These are phyloP conservation scores for Pestalotiopsis sp. DNA, from an alignment of 2,329 filamentous ascomycete genomes.

Conservation along the genomic window DNA sequence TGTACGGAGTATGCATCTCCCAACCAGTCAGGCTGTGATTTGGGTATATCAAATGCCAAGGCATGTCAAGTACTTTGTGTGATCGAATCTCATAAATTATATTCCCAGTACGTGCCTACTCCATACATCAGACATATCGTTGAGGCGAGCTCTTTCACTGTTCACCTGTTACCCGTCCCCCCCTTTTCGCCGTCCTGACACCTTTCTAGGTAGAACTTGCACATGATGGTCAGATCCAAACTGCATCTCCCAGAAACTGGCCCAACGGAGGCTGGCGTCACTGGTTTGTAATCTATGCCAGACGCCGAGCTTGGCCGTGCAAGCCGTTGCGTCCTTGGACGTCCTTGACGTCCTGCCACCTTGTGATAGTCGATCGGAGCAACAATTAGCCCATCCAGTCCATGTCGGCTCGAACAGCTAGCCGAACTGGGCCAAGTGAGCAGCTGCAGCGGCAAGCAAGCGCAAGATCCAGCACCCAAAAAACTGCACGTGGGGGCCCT, in stretches of 20 bases:
- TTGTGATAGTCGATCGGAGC: not conserved
- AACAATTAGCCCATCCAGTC: slow-evolving; percentile 4
- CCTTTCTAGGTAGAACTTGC: not conserved
- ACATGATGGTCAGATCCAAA: not conserved
- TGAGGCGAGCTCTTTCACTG: too few relatives aligned
- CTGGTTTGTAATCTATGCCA: not conserved
- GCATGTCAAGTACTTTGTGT: too few relatives aligned
- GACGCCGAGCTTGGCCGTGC: not conserved
- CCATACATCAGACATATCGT: too few relatives aligned
- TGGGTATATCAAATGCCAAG: too few relatives aligned
- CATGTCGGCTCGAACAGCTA: not conserved
- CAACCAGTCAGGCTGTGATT: too few relatives aligned
- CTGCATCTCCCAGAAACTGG: not conserved
- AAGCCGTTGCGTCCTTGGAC: not conserved
- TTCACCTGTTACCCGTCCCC: too few relatives aligned
- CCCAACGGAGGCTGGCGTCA: not conserved
- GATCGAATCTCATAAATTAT: too few relatives aligned
- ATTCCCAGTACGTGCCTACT: too few relatives aligned
- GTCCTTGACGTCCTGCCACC: not conserved
- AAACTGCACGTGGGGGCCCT: slow-evolving; percentile 1
- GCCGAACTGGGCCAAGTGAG: not conserved
- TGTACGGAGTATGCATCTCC: too few relatives aligned
- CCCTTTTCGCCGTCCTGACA: too few relatives aligned
- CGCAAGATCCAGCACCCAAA: not conserved
- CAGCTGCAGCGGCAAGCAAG: not conserved